Evolutionary conservation across 2,329 filamentous ascomycete species (phyloP).

Genomic region (Xylaria hypoxylon): DNA sequence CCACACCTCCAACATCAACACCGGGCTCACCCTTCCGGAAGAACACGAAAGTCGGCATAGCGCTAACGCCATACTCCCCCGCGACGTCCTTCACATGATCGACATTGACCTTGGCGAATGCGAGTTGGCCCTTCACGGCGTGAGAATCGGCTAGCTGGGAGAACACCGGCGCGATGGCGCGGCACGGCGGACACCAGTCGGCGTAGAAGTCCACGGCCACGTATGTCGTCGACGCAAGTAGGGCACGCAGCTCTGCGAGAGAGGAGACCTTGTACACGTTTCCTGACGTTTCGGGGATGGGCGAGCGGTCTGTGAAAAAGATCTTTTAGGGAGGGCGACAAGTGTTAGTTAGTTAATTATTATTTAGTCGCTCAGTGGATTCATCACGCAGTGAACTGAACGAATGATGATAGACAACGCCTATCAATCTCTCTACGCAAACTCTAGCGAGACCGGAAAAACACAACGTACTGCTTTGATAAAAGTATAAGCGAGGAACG

Average conservation of each 20-base stretch:
- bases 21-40: conserved; percentile 59
- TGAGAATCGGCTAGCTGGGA: conserved; percentile 57
- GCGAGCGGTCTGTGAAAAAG: conserved; percentile 46
- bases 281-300: conserved; percentile 56
- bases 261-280: conserved; percentile 53
- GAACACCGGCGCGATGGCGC: conserved; percentile 61
- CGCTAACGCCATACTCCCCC: conserved; percentile 60
- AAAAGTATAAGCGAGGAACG: conserved; percentile 1
- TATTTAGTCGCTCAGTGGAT: background rate
- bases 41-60: conserved; percentile 69
- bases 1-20: conserved; percentile 19
- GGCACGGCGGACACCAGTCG: conserved; percentile 64
- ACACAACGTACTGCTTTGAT: conserved; percentile 18
- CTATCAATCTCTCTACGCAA: background rate
- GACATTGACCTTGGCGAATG: conserved; percentile 69
- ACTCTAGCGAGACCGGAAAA: background rate
- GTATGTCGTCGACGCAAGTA: conserved; percentile 56
- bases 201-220: conserved; percentile 63
- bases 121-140: conserved; percentile 54
- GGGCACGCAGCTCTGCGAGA: conserved; percentile 46
- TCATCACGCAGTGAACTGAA: too few relatives aligned
- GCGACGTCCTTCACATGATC: conserved; percentile 63
- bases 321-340: conserved; percentile 13
- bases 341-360: conserved; percentile 6
- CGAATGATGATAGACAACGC: background rate